phyloP scores from a whole-genome alignment of 2,329 filamentous ascomycete genomes.

The Calonectria pauciramosa region DNA sequence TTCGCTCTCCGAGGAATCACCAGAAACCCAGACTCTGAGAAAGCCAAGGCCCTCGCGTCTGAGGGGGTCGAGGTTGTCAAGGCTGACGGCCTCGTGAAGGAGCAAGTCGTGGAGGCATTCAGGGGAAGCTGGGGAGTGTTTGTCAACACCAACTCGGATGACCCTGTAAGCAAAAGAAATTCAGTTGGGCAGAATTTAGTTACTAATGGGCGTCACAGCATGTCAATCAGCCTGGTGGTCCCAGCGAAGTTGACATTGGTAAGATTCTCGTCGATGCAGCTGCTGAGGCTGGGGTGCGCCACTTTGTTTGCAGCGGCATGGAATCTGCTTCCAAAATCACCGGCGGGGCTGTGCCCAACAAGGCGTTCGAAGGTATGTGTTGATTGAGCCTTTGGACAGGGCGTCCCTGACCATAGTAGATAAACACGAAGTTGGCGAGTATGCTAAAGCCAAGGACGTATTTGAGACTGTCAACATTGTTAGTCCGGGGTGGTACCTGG shows the following conservation, averaged over 20 bases:
- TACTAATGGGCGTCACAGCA: slow-evolving; percentile 32
- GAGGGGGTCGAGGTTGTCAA: slow-evolving; percentile 49
- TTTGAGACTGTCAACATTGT: slow-evolving; percentile 55
- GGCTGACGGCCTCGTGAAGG: slow-evolving; percentile 45
- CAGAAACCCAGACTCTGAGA: slow-evolving; percentile 45
- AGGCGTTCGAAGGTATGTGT: slow-evolving; percentile 51
- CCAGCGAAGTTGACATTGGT: slow-evolving; percentile 52
- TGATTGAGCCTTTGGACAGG: fast-evolving
- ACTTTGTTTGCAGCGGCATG: slow-evolving; percentile 54
- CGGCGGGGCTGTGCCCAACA: slow-evolving; percentile 48
- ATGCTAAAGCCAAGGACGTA: slow-evolving; percentile 47
- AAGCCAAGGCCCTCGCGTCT: slow-evolving; percentile 43
- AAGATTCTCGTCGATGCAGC: slow-evolving; percentile 52
- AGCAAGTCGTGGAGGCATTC: slow-evolving; percentile 45
- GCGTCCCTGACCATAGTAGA: slow-evolving; percentile 41
- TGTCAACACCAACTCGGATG: slow-evolving; percentile 51
- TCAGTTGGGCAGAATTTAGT: neutral
- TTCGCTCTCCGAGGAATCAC: slow-evolving; percentile 49
- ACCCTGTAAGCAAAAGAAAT: slow-evolving; percentile 39
- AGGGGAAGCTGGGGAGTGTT: slow-evolving; percentile 51
- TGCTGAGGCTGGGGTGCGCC: slow-evolving; percentile 48
- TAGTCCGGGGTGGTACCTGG: slow-evolving; percentile 58
- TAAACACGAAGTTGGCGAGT: slow-evolving; percentile 55
- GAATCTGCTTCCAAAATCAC: slow-evolving; percentile 50
- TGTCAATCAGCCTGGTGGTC: slow-evolving; percentile 43